Evolutionary conservation across 768 basidiomycete species (phyloP).

Genomic region (Imleria badia): DNA sequence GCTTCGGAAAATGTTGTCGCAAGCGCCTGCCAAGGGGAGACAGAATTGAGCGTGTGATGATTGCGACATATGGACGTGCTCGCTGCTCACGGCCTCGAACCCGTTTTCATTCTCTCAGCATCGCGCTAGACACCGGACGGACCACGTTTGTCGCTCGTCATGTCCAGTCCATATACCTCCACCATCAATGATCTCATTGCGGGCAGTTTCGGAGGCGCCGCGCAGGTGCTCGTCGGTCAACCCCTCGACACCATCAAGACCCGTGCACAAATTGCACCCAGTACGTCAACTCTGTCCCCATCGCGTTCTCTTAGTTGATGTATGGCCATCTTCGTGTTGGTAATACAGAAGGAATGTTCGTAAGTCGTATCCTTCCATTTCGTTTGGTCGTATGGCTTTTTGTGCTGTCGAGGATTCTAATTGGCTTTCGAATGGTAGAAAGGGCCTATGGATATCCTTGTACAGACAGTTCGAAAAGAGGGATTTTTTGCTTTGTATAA

Average conservation of each 20-base stretch:
- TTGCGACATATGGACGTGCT: no score
- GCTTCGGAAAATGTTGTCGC: no score
- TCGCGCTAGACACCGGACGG: not conserved
- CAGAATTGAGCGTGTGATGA: no score
- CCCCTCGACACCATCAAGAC: constrained; percentile 89
- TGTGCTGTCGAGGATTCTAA: not conserved
- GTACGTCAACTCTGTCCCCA: constrained; percentile 43
- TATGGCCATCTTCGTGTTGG: constrained; percentile 2
- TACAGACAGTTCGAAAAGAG: constrained; percentile 79
- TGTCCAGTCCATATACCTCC: constrained; percentile 35
- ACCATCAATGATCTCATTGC: constrained; percentile 82
- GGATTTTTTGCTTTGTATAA: constrained; percentile 95
- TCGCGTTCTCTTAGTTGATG: not conserved
- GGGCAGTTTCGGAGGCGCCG: constrained; percentile 86
- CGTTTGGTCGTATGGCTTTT: not conserved
- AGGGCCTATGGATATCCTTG: constrained; percentile 90
- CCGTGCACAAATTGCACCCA: constrained; percentile 81
- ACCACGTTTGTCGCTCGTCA: not conserved
- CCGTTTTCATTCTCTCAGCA: not conserved
- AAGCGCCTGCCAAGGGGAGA: no score
- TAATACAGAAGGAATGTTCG: constrained; percentile 78
- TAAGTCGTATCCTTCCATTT: constrained; percentile 48
- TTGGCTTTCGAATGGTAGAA: constrained; percentile 47
- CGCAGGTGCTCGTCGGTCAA: constrained; percentile 64
- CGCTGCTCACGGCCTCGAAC: no score